These are phyloP conservation scores for Alternaria sp. DNA, from an alignment of 2,329 filamentous ascomycete species.

Conservation along the genomic window DNA sequence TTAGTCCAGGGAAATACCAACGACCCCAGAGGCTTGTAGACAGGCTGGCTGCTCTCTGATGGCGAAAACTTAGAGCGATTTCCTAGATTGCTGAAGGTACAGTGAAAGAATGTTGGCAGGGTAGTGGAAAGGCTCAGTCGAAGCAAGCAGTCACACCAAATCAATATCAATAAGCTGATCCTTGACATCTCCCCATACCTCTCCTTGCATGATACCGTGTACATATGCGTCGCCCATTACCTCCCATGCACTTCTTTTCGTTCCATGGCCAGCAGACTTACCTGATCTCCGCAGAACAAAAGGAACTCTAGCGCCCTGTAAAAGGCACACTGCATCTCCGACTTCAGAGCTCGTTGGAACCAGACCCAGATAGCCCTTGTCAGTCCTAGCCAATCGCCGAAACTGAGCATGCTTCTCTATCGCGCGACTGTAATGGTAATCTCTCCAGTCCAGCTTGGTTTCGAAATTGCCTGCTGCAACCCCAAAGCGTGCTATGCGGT, in stretches of 20 bases:
- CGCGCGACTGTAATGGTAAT: not conserved
- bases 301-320: constrained; percentile 1
- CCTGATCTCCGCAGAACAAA: not conserved
- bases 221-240: constrained; percentile 10
- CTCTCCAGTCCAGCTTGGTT: not conserved
- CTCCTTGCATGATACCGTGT: constrained; percentile 10
- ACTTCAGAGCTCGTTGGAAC: constrained; percentile 3
- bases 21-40: not conserved
- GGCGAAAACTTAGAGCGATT: not conserved
- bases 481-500: not conserved
- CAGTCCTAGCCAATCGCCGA: constrained; percentile 5
- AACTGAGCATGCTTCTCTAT: not conserved
- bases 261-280: not conserved
- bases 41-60: not conserved
- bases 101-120: too few relatives aligned
- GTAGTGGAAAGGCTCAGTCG: not conserved
- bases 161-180: constrained; percentile 2
- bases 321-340: not conserved
- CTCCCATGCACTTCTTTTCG: not conserved
- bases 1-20: not conserved
- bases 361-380: constrained; percentile 4
- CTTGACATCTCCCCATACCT: constrained; percentile 6
- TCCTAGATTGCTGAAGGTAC: not conserved
- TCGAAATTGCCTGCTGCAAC: not conserved
- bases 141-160: not conserved